Evolutionary conservation across 73 alveolate genomes (phyloP).

Genomic region (Paramecium biaurelia): DNA sequence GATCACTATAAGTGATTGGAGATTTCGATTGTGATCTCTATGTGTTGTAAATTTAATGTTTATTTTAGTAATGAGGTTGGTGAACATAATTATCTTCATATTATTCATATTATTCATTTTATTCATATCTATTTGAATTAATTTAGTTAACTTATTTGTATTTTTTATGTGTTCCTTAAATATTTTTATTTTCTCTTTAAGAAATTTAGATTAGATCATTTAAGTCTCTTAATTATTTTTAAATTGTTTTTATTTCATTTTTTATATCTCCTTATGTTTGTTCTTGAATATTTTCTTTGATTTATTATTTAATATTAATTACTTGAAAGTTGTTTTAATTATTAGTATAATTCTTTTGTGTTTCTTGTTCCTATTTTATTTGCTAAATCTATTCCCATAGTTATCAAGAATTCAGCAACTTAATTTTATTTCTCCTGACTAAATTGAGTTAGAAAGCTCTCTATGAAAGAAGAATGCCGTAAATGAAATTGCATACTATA

Average conservation of each 20-base stretch:
- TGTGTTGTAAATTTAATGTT: background rate
- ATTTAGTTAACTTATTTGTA: background rate
- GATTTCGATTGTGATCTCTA: background rate
- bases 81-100: background rate
- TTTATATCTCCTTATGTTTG: background rate
- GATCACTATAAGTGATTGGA: background rate
- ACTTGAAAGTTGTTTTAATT: background rate
- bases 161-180: background rate
- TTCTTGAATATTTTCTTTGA: background rate
- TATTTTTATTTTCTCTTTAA: background rate
- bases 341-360: background rate
- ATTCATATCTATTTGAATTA: background rate
- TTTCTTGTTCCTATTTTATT: background rate
- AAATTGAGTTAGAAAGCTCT: background rate
- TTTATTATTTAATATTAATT: background rate
- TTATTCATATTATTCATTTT: too few relatives aligned
- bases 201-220: background rate
- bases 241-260: constrained; percentile 17
- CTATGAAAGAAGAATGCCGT: background rate
- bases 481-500: background rate
- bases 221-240: background rate
- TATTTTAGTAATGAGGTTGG: background rate
- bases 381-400: constrained; percentile 6
- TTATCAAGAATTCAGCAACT: background rate
- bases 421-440: background rate